Evolutionary conservation across 176 grass and related monocot genomes (phyloP).

Genomic region (Calamus simplicifolius): DNA sequence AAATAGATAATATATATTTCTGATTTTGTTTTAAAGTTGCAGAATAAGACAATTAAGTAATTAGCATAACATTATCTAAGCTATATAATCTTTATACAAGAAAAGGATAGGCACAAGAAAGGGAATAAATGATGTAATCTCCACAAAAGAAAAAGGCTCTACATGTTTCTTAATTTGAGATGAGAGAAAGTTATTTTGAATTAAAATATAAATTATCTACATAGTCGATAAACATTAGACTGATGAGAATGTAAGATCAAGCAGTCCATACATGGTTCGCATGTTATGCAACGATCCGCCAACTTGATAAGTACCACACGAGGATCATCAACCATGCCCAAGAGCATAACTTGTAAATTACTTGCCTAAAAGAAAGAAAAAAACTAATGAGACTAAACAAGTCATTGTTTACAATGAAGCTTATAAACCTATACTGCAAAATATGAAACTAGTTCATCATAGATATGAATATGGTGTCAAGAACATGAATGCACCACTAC

Average conservation of each 20-base stretch:
- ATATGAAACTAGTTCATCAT: not conserved
- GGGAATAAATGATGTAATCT: too few relatives aligned
- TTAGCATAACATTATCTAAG: too few relatives aligned
- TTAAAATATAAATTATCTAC: too few relatives aligned
- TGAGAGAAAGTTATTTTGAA: too few relatives aligned
- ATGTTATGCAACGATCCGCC: slow-evolving; percentile 96
- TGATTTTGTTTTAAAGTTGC: too few relatives aligned
- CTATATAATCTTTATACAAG: too few relatives aligned
- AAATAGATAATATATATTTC: too few relatives aligned
- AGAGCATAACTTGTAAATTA: slow-evolving; percentile 88
- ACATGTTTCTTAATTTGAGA: too few relatives aligned
- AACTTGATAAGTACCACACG: slow-evolving; percentile 97
- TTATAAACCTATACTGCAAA: not conserved
- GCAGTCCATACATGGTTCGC: slow-evolving; percentile 77
- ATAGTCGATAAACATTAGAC: too few relatives aligned
- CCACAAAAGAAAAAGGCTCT: too few relatives aligned
- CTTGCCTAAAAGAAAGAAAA: slow-evolving; percentile 55
- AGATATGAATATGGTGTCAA: not conserved
- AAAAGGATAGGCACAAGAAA: too few relatives aligned
- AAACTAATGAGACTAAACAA: not conserved
- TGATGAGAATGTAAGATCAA: slow-evolving; percentile 11
- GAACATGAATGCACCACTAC: not conserved
- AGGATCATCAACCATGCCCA: slow-evolving; percentile 98
- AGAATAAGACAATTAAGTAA: too few relatives aligned
- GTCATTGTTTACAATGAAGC: not conserved